Conservation (phyloP, 768 basidiomycete species). For the Holtermannia corniformis region DNA sequence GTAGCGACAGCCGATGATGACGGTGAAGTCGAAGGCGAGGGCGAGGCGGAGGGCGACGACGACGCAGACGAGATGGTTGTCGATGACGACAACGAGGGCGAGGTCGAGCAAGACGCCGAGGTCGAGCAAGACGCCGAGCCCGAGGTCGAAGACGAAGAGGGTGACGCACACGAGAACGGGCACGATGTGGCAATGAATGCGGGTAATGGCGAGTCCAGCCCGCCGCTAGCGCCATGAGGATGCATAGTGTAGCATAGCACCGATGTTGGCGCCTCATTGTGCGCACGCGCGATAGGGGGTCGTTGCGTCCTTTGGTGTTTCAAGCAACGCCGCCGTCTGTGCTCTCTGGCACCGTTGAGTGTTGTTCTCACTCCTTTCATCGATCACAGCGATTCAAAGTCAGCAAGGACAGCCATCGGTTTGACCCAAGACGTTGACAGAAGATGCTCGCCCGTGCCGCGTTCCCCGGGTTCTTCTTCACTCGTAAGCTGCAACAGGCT, state of each 20-base stretch:
- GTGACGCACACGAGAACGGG: constrained; percentile 41
- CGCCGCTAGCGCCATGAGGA: too few relatives aligned
- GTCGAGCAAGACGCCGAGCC: constrained; percentile 33
- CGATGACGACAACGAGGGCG: constrained; percentile 12
- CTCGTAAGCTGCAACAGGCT: constrained; percentile 14
- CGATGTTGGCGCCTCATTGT: too few relatives aligned
- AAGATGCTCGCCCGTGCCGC: constrained; percentile 22
- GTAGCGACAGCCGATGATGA: constrained; percentile 13
- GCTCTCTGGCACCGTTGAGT: background rate
- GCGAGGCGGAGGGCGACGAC: constrained; percentile 30
- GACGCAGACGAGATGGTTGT: constrained; percentile 4
- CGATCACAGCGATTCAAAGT: background rate
- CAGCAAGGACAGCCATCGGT: too few relatives aligned
- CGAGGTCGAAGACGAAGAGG: constrained; percentile 33
- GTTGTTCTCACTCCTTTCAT: background rate
- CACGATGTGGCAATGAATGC: constrained; percentile 17
- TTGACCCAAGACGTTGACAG: too few relatives aligned
- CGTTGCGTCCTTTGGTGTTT: too few relatives aligned
- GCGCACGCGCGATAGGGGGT: too few relatives aligned
- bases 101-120: constrained; percentile 21
- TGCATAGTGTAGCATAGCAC: too few relatives aligned
- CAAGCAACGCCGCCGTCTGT: background rate
- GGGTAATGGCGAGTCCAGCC: too few relatives aligned
- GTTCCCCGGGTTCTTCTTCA: constrained; percentile 22
- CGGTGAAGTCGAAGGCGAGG: constrained; percentile 13